phyloP scores from a whole-genome alignment of 2,329 filamentous ascomycete species.

The Microascus cirrosus region DNA sequence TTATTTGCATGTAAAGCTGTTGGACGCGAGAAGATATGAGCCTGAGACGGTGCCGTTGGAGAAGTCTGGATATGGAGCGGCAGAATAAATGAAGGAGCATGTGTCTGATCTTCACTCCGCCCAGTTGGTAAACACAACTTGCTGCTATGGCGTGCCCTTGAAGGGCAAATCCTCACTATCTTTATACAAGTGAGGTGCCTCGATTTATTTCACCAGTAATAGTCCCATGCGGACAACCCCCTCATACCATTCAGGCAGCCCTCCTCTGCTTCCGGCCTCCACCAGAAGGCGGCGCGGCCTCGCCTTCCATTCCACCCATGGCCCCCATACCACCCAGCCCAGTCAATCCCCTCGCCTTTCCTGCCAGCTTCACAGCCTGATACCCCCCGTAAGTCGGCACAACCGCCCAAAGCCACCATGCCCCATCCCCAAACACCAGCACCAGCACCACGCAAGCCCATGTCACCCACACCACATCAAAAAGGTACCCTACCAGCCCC shows the following conservation, averaged over 20 bases:
- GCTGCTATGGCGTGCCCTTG: too few species aligned
- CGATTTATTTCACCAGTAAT: not conserved
- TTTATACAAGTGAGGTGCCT: not conserved
- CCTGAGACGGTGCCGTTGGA: not conserved
- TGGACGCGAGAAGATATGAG: not conserved
- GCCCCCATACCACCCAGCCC: not conserved
- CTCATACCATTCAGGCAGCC: conserved; percentile 26
- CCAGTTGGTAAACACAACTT: too few species aligned
- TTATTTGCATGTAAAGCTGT: not conserved
- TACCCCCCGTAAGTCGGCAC: conserved; percentile 45
- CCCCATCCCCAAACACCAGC: conserved; percentile 70
- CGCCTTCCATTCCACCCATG: conserved; percentile 23
- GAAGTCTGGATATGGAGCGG: not conserved
- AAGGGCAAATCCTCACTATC: too few species aligned
- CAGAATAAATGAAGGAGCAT: too few species aligned
- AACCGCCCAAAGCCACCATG: conserved; percentile 42
- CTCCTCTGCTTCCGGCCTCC: conserved; percentile 44
- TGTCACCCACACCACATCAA: conserved; percentile 91
- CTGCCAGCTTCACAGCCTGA: conserved; percentile 41
- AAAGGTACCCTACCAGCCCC: conserved; percentile 95
- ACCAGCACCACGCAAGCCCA: conserved; percentile 68
- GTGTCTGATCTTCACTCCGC: too few species aligned
- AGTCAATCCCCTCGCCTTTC: conserved; percentile 35
- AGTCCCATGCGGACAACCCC: not conserved
- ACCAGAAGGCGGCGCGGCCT: conserved; percentile 22